Base-by-base conservation (phyloP, 805 yeast genomes). In the Barnettozyma sucrosica region DNA sequence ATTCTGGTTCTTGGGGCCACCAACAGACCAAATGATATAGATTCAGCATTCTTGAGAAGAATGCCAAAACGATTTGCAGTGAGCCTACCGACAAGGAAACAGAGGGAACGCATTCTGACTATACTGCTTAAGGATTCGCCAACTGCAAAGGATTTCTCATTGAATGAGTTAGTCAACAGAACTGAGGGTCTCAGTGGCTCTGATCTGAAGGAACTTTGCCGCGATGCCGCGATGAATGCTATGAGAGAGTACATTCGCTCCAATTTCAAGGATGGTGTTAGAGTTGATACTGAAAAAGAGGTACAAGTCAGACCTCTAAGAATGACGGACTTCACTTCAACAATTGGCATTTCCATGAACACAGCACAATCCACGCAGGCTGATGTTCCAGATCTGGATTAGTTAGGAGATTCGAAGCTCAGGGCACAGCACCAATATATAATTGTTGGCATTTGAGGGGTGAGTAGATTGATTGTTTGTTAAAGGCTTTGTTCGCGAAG, bases 1-100 rank as follows among this genome's bases (percentile, higher is more conserved):
- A 77, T 93, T 5, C 69, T 92, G 70, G 89, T 92, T 2, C 76
- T 92, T 57, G 99, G 98, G 3, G 98, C 98, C 9, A 92, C 99
- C 0, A 92, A 92, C 64, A 74, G 99, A 54, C 89, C 93, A 37
- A 77, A 78, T 51, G 99, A 92, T 63, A 92, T 92, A 40, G 99
- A 92, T 62, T 76, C 79, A 51, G 99, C 99, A 2, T 88, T 92
- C 60, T 71, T 93, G 68, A 78, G 99, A 66, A 79, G 99, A 61
- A 75, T 92, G 80, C 97, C 98, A 7, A 92, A 92, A 65, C 75
- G 88, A 45, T 90, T 92, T 64, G 79, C 89, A 3, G 81, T 93
- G 19, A 73, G 77, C 1, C 74, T 85, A 55, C 98, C 99, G 1
- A 74, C 76, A 49, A 64, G 74, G 1, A 70, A 65, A 7, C 95